These are phyloP conservation scores for Microthlaspi erraticum DNA, from an alignment of 345 rosid genomes.

Conservation along the genomic window DNA sequence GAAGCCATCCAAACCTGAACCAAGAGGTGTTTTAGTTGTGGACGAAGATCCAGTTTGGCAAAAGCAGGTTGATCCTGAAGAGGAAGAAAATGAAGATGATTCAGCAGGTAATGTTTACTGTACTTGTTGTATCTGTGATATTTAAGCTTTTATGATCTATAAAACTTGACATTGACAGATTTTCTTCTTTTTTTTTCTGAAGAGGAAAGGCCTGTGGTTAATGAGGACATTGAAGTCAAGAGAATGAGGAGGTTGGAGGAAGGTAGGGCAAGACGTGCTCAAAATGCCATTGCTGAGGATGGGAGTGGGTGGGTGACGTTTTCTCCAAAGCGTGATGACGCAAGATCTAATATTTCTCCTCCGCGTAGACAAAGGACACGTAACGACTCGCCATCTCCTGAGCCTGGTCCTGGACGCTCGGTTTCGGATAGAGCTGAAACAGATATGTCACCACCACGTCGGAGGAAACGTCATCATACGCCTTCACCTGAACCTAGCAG, in stretches of 20 bases:
- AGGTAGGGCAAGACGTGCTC: constrained; percentile 61
- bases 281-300: constrained; percentile 80
- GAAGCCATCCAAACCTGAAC: constrained; percentile 52
- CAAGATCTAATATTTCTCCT: constrained; percentile 65
- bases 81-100: constrained; percentile 66
- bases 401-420: constrained; percentile 41
- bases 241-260: constrained; percentile 81
- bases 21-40: constrained; percentile 67
- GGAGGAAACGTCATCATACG: constrained; percentile 44
- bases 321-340: constrained; percentile 43
- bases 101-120: constrained; percentile 59
- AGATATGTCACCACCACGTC: constrained; percentile 63
- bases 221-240: constrained; percentile 91
- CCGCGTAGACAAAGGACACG: constrained; percentile 56
- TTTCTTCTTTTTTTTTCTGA: constrained; percentile 37
- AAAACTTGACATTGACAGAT: neutral
- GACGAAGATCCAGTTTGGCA: constrained; percentile 97
- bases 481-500: constrained; percentile 51
- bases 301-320: constrained; percentile 94
- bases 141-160: neutral
- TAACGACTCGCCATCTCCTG: constrained; percentile 69
- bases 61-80: constrained; percentile 62
- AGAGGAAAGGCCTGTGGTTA: constrained; percentile 83
- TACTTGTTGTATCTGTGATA: neutral
- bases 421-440: constrained; percentile 45